A percentile compares a stretch with the other conserved stretches of the same genome.
phyloP scores from a whole-genome alignment of 306 rosid genomes.

The Prunus dulcis region DNA sequence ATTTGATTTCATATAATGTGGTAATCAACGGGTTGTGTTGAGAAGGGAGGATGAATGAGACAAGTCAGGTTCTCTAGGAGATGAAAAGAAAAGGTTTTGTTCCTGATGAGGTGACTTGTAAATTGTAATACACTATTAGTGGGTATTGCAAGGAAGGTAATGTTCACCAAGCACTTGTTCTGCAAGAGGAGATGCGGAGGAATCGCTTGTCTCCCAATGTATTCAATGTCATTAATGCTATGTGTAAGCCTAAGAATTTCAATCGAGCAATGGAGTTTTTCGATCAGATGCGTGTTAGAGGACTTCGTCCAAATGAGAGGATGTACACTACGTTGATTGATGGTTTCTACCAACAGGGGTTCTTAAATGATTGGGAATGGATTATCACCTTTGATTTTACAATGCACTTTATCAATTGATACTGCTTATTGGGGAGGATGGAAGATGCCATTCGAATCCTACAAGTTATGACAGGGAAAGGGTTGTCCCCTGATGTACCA shows the following conservation, averaged over 20 bases:
- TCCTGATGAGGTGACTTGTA: slow-evolving; percentile 69
- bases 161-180: slow-evolving; percentile 32
- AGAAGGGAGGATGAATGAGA: slow-evolving; percentile 59
- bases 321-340: slow-evolving; percentile 74
- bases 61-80: slow-evolving; percentile 47
- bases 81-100: slow-evolving; percentile 56
- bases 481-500: slow-evolving; percentile 67
- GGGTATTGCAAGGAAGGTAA: too few relatives aligned
- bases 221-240: slow-evolving; percentile 51
- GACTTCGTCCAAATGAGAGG: slow-evolving; percentile 70
- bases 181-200: slow-evolving; percentile 65
- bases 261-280: slow-evolving; percentile 63
- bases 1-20: slow-evolving; percentile 14
- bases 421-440: slow-evolving; percentile 60
- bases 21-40: slow-evolving; percentile 72
- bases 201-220: slow-evolving; percentile 74
- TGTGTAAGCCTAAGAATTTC: slow-evolving; percentile 80
- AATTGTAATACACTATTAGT: slow-evolving; percentile 37
- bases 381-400: slow-evolving; percentile 64
- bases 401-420: slow-evolving; percentile 72
- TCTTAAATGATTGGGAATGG: slow-evolving; percentile 56
- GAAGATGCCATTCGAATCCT: slow-evolving; percentile 59
- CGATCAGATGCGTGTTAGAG: slow-evolving; percentile 65
- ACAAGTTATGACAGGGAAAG: slow-evolving; percentile 53
- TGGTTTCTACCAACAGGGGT: slow-evolving; percentile 74